Evolutionary conservation across 768 basidiomycete species (phyloP), one percentile per base, ranked within the genome.

Genomic region (Kwoniella botswanensis): DNA sequence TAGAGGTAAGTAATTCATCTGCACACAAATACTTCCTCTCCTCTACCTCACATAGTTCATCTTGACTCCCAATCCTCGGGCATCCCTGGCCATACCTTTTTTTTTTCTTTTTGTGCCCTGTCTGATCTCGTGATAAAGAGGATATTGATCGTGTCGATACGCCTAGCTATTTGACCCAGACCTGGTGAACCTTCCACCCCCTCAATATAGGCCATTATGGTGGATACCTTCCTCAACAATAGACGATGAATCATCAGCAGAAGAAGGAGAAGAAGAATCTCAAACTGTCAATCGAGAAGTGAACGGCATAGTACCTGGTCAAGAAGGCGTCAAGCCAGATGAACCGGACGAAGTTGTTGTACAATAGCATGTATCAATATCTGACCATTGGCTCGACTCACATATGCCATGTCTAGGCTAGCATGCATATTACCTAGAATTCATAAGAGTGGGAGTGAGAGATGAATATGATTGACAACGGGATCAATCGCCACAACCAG

Each of bases 81-180:
- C 35, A 35, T 7, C 6, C 35, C 35, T 35, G 35, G 35, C 10
- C 41, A 4, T 7, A 15, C 29, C 13, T 24, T 46, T 24, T 13
- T 63, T 42, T 55, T 22, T 22, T 17, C 26, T 15, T 17, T 41
- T 13, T 57, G 24, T 21, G 26, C 26, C 13, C 35, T 60, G 52
- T 56, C 53, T 60, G 35, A 35, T 35, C 7, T 35, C 35, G 35
- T 35, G 7, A 35, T 35, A 35, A 35, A 35, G 35, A 35, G 35
- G 35, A 35, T 35, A 35, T 1, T 35, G 35, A 35, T 7, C 35
- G 35, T 35, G 35, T 35, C 35, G 35, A 35, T 35, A 6, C 29
- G 24, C 29, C 24, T 57, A 79, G 77, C 71, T 80, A 42, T 82
- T 79, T 61, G 81, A 82, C 58, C 74, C 81, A 13, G 81, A 82